These are phyloP conservation scores for Vinca minor DNA, from an alignment of 257 asterid species.

Conservation along the genomic window DNA sequence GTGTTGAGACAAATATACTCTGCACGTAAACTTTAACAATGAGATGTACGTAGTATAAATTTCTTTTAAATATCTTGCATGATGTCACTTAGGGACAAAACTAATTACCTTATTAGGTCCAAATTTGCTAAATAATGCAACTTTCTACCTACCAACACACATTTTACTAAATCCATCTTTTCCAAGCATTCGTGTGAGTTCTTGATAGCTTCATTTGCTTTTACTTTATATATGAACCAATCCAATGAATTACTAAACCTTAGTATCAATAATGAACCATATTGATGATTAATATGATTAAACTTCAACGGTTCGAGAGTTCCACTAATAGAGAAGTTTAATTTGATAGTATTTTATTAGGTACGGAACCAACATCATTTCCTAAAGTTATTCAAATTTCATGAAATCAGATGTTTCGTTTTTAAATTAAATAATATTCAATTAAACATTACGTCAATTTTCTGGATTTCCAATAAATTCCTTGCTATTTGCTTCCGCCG, in stretches of 20 bases:
- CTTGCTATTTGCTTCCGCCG: conserved; percentile 6
- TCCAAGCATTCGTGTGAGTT: not conserved
- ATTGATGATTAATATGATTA: not conserved
- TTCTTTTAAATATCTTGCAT: no score
- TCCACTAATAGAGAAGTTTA: conserved; percentile 5
- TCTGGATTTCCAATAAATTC: conserved; percentile 1
- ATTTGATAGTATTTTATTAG: no score
- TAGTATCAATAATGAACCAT: not conserved
- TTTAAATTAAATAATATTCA: not conserved
- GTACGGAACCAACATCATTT: no score
- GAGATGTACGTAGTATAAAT: no score
- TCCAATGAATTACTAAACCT: not conserved
- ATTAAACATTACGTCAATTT: not conserved
- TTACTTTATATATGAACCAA: not conserved
- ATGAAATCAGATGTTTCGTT: no score
- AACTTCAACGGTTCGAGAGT: conserved; percentile 1
- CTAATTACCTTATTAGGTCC: no score
- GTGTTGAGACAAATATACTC: no score
- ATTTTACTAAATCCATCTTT: no score
- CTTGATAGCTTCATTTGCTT: not conserved
- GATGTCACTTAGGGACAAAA: no score
- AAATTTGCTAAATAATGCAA: not conserved
- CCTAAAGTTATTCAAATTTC: no score
- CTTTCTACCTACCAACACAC: no score
- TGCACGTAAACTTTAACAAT: no score